Base-by-base conservation (phyloP, 768 basidiomycete genomes). In the Neoboletus magnificus region DNA sequence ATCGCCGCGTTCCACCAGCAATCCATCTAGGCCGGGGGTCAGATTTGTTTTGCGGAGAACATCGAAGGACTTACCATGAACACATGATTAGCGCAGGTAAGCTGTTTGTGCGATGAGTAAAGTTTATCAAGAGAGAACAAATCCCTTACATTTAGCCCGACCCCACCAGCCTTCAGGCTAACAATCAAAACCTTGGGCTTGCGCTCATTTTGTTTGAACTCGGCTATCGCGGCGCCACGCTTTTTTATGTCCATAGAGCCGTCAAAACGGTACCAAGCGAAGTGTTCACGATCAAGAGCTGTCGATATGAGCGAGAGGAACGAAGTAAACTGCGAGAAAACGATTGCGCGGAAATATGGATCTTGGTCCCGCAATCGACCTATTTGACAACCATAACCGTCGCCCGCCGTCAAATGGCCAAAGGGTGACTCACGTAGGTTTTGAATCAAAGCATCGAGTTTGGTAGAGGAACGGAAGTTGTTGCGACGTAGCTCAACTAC, bases 1-100 rank as follows among this genome's bases (percentile, higher is more conserved):
- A 80, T 84, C 0, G 90, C 89, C 5, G 87, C 82, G 67, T 92
- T 93, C 91, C 91, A 93, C 91, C 91, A 92, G 61, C 89, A 93
- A 64, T 92, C 91, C 90, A 93, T 93, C 90, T 92, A 54, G 11
- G 41, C 44, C 33, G 53, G 2, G 39, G 46, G 48, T 62, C 42
- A 58, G 53, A 55, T 49, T 10, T n/a, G 15, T 12, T 2, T 13
- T 29, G 23, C 9, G 29, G 9, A 25, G 18, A 36, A n/a, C 9
- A 30, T 11, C 25, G 2, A 16, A 43, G 5, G n/a, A 37, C 76
- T 56, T 60, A 87, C 90, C 89, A 93, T 89, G 67, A 89, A 93
- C 12, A 93, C 91, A 70, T 92, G 79, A 64, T 93, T 91, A 8
- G 91, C 91, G 13, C 77, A 80, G 25, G 91, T 91, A 52, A 92